These are phyloP conservation scores for Paraphaeosphaeria sporulosa DNA, from an alignment of 2,329 filamentous ascomycete genomes.

Conservation along the genomic window DNA sequence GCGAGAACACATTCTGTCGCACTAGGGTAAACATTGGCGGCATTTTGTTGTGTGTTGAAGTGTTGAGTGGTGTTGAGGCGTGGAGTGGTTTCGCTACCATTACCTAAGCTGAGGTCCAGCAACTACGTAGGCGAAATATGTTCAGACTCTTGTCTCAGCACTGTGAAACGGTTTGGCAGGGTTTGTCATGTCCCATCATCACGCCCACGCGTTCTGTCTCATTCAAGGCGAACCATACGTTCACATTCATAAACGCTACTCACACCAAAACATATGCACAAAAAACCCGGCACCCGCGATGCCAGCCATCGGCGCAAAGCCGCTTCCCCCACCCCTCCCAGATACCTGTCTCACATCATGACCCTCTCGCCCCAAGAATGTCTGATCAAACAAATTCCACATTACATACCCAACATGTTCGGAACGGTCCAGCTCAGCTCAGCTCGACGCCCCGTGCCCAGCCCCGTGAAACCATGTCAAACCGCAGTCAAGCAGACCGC, in stretches of 20 bases:
- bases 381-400: constrained; percentile 18
- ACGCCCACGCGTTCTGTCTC: neutral
- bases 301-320: constrained; percentile 7
- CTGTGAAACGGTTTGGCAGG: neutral
- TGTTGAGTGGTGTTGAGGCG: too few species aligned
- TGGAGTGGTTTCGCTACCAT: too few species aligned
- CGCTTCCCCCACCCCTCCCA: neutral
- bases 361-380: constrained; percentile 8
- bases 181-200: neutral
- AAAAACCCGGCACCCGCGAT: constrained; percentile 8
- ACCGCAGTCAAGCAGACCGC: constrained; percentile 7
- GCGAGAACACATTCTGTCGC: too few species aligned
- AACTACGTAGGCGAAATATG: too few species aligned
- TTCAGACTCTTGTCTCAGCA: too few species aligned
- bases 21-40: too few species aligned
- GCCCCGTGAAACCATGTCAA: constrained; percentile 3
- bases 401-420: constrained; percentile 30
- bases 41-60: too few species aligned
- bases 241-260: constrained; percentile 19
- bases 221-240: constrained; percentile 13
- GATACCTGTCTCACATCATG: constrained; percentile 13
- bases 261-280: constrained; percentile 21
- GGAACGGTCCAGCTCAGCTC: neutral
- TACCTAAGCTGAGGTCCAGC: too few species aligned
- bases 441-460: constrained; percentile 5